Evolutionary conservation across 306 rosid genomes (phyloP).

Genomic region (Quercus aquifolioides): DNA sequence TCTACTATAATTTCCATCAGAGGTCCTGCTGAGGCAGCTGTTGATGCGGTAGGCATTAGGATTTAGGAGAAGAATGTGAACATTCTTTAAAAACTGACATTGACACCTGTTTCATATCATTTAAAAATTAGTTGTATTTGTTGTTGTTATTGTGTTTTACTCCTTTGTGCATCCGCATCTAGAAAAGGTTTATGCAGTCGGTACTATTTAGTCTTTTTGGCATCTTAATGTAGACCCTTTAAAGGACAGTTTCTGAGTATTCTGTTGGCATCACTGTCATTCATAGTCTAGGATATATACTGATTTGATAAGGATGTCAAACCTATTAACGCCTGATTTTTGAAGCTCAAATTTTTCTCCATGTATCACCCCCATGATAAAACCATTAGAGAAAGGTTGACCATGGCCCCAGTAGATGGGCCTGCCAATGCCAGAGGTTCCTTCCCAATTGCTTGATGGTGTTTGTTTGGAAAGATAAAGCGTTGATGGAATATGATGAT

Average conservation of each 20-base stretch:
- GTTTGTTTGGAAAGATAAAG: neutral
- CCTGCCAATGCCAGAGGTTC: neutral
- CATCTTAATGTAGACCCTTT: neutral
- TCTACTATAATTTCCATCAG: constrained; percentile 72
- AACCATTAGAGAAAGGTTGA: neutral
- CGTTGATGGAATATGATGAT: neutral
- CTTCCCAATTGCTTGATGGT: neutral
- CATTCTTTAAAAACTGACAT: neutral
- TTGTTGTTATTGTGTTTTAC: neutral
- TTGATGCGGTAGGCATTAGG: constrained; percentile 69
- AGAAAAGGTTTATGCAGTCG: neutral
- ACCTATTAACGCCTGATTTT: neutral
- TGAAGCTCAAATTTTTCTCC: neutral
- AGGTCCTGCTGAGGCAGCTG: constrained; percentile 97
- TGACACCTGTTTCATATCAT: neutral
- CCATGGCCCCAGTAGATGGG: neutral
- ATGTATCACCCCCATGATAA: neutral
- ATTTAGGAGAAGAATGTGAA: constrained; percentile 6
- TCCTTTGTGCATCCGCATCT: neutral
- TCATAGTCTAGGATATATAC: neutral
- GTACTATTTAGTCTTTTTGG: neutral
- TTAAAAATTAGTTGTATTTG: neutral
- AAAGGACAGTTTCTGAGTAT: neutral
- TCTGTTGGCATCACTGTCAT: neutral
- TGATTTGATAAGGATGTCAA: neutral